A percentile compares a stretch with the other conserved stretches of the same genome.
These are phyloP conservation scores for Fusarium neocosmosporiellum DNA, from an alignment of 2,329 filamentous ascomycete genomes.

Conservation along the genomic window DNA sequence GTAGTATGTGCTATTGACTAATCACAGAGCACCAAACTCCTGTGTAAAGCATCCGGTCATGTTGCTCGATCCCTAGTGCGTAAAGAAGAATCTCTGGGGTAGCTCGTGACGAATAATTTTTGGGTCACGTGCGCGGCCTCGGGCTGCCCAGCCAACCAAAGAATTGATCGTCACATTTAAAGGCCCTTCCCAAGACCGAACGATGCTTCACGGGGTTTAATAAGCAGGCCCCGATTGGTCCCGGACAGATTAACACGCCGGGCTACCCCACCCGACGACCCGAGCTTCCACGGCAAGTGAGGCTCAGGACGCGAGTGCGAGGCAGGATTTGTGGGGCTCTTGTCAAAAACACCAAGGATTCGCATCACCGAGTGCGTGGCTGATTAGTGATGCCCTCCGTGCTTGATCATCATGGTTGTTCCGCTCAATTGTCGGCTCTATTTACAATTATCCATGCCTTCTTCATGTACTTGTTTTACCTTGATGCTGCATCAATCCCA, in stretches of 20 bases:
- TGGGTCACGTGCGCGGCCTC: too few species aligned
- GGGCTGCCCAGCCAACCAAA: too few species aligned
- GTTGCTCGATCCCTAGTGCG: too few species aligned
- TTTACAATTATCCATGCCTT: neutral
- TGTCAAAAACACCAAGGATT: neutral
- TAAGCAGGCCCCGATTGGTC: constrained; percentile 38
- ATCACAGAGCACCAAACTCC: too few species aligned
- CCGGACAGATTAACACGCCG: constrained; percentile 30
- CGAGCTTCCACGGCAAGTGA: neutral
- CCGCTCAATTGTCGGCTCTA: neutral
- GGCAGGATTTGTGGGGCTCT: neutral
- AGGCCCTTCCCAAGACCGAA: constrained; percentile 1
- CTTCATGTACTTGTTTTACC: neutral
- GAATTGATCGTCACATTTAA: too few species aligned
- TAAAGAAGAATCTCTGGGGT: too few species aligned
- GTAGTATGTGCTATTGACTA: too few species aligned
- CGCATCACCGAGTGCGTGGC: neutral
- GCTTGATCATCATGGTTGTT: neutral
- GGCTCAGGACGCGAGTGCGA: constrained; percentile 24
- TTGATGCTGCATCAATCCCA: constrained; percentile 3
- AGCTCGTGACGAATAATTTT: too few species aligned
- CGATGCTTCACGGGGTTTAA: constrained; percentile 14
- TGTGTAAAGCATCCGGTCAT: too few species aligned
- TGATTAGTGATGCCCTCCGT: neutral
- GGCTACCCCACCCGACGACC: constrained; percentile 20